Evolutionary conservation across 1,139 yeast genomes (phyloP).

Genomic region (Taphrina deformans): DNA sequence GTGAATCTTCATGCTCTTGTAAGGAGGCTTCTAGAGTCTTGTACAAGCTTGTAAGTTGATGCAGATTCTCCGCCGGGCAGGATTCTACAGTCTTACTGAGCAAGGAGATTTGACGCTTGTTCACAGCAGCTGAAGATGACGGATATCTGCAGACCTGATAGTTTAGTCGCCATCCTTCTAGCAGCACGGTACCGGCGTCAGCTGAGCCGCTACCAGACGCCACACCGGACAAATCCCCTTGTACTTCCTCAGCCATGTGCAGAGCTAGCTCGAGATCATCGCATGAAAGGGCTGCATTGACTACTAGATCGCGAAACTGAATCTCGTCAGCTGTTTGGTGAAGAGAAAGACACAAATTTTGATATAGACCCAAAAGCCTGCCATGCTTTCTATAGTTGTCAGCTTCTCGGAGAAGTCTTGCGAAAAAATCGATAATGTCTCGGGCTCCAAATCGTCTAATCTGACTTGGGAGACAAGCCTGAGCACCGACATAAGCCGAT

Average conservation of each 20-base stretch:
- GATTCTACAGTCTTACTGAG: neutral
- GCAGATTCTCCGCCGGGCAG: constrained; percentile 12
- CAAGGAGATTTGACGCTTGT: neutral
- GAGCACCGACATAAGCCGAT: constrained; percentile 7
- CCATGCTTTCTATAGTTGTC: constrained; percentile 11
- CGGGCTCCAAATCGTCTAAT: neutral
- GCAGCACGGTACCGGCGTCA: too few relatives aligned
- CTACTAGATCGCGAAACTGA: constrained; percentile 10
- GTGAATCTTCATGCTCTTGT: neutral
- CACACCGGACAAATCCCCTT: neutral
- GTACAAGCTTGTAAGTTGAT: neutral
- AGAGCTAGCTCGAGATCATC: constrained; percentile 21
- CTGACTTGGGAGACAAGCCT: constrained; percentile 15
- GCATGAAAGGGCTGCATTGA: constrained; percentile 19
- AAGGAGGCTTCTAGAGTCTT: neutral
- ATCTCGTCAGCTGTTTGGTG: neutral
- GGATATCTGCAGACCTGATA: constrained; percentile 29
- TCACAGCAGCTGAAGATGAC: neutral
- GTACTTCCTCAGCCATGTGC: neutral
- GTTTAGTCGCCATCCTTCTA: constrained; percentile 15
- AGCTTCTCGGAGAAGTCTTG: constrained; percentile 7
- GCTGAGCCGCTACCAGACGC: neutral
- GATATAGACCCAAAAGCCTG: constrained; percentile 12
- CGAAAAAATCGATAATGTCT: neutral
- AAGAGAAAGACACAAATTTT: constrained; percentile 13